Conservation (phyloP, 805 yeast species). For the Candida suzukii region DNA sequence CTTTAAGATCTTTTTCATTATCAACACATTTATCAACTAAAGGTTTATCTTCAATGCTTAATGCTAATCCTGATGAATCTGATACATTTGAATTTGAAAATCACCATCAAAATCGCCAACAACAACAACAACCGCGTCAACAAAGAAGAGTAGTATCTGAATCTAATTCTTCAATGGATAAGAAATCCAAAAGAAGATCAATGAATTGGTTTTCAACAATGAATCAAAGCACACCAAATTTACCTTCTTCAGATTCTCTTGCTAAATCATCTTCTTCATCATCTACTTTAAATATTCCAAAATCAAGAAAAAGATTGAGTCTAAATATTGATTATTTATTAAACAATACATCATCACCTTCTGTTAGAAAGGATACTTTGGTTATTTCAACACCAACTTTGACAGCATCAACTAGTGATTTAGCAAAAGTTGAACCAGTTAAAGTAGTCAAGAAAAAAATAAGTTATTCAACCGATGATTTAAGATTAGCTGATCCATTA, state of each 20-base stretch:
- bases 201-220: constrained; percentile 17
- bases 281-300: neutral
- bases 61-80: neutral
- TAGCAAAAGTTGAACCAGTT: neutral
- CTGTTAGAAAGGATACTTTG: too few species aligned
- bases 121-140: neutral
- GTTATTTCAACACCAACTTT: neutral
- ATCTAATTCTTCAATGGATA: neutral
- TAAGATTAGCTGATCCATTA: neutral
- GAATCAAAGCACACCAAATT: neutral
- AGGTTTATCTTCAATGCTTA: neutral
- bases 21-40: constrained; percentile 15
- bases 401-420: neutral
- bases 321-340: neutral
- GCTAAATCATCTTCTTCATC: neutral
- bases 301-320: neutral
- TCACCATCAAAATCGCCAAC: too few species aligned
- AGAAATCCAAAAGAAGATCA: constrained; percentile 12
- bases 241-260: neutral
- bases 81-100: neutral
- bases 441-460: neutral
- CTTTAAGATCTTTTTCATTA: constrained; percentile 16
- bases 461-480: constrained; percentile 4
- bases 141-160: constrained; percentile 1
- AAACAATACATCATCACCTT: neutral